Evolutionary conservation across 2,329 filamentous ascomycete species (phyloP).

Genomic region (Ceratocystis eucalypticola): DNA sequence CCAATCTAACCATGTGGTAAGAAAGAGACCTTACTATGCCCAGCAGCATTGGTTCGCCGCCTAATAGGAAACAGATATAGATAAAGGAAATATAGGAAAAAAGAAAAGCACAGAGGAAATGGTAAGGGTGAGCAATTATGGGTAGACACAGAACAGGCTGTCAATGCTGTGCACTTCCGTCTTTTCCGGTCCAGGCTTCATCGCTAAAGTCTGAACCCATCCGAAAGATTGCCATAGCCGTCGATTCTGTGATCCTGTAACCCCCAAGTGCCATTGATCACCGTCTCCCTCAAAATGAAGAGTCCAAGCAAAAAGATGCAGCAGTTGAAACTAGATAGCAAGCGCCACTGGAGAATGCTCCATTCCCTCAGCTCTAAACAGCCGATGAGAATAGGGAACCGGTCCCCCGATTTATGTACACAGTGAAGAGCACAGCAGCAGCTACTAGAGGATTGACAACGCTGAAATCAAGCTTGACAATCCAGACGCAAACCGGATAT

Average conservation of each 20-base stretch:
- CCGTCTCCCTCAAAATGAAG: not conserved
- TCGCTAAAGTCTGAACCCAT: not conserved
- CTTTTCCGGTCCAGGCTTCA: not conserved
- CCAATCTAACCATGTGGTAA: not conserved
- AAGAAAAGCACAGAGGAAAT: conserved; percentile 15
- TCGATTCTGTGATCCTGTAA: not conserved
- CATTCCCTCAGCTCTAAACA: not conserved
- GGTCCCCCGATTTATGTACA: not conserved
- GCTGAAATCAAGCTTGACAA: not conserved
- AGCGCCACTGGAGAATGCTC: not conserved
- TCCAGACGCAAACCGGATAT: not conserved
- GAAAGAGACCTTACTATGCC: not conserved
- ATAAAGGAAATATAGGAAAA: conserved; percentile 12
- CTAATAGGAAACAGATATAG: not conserved
- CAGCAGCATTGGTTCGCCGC: not conserved
- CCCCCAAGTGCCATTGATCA: not conserved
- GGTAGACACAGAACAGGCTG: conserved; percentile 8
- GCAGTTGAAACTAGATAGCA: not conserved
- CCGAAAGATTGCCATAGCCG: not conserved
- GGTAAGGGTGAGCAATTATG: conserved; percentile 11
- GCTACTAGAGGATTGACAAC: not conserved
- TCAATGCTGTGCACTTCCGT: not conserved
- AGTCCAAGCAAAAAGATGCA: not conserved
- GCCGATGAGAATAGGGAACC: not conserved
- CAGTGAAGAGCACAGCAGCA: not conserved